Evolutionary conservation across 2,329 filamentous ascomycete species (phyloP).

Genomic region (Hysterium pulicare): DNA sequence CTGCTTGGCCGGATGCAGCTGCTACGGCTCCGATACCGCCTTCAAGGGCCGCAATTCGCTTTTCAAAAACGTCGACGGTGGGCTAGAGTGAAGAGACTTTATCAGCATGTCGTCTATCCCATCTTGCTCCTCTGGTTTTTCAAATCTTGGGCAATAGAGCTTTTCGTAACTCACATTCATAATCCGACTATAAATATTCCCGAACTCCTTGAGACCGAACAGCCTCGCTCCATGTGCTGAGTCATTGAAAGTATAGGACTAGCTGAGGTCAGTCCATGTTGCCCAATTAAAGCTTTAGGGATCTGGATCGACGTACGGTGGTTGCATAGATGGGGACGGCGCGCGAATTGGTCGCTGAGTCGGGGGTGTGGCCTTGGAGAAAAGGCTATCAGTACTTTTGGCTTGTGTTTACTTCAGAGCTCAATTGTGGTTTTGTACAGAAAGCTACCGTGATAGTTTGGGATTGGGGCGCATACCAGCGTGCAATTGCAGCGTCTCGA

Average conservation of each 20-base stretch:
- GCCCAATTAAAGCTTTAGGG: not conserved
- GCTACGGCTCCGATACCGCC: conserved; percentile 85
- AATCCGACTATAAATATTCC: conserved; percentile 97
- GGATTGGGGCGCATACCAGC: conserved; percentile 39
- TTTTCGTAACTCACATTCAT: conserved; percentile 78
- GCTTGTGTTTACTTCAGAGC: no score
- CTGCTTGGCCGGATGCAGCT: conserved; percentile 80
- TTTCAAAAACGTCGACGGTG: conserved; percentile 93
- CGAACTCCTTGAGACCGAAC: conserved; percentile 93
- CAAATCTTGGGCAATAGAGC: no score
- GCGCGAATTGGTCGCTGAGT: conserved; percentile 77
- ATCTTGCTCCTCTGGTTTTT: not conserved
- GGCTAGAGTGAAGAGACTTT: no score
- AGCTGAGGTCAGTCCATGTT: conserved; percentile 9
- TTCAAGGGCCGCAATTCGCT: conserved; percentile 92
- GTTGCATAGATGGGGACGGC: conserved; percentile 96
- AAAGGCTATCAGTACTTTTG: no score
- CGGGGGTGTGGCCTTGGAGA: conserved; percentile 77
- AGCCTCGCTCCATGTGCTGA: conserved; percentile 91
- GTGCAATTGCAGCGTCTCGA: conserved; percentile 52
- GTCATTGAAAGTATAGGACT: conserved; percentile 94
- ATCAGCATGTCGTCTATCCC: no score
- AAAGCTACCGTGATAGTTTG: not conserved
- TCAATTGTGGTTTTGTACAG: no score
- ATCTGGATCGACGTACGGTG: conserved; percentile 51